Evolutionary conservation across 495 filamentous ascomycete genomes (phyloP), one percentile per base, ranked within the genome.

Genomic region (Trichoderma asperelloides): DNA sequence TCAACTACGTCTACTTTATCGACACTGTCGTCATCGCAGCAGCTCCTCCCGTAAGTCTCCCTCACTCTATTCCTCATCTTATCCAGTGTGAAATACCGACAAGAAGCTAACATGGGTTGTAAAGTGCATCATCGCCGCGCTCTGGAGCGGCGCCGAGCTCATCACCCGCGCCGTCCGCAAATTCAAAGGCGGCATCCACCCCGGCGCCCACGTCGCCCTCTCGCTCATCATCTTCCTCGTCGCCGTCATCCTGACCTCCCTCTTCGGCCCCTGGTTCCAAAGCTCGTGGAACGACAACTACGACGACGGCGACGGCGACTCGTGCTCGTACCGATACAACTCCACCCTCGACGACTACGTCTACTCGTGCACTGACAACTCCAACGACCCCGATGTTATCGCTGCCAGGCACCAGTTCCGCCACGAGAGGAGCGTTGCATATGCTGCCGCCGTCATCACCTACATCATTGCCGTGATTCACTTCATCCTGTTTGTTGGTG

Each of bases 401-500:
- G 39, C 45, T 12, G 16, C 47, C 37, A n/a, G 3, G 66, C 63
- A 6, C 40, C 55, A 11, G 21, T 69, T 43, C 65, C 27, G 65
- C 27, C 43, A 4, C 64, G 68, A 28, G 47, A 69, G 55, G 60
- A 69, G 39, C 33, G 57, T 63, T 11, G 49, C 75, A 45, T 63
- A 77, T 40, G 74, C 21, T 0, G 64, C 41, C 30, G 40, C 64
- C 40, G 23, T 65, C 21, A 49, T 45, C 65, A 70, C 69, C 2
- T 60, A 60, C 41, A 21, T 69, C 21, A 40, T 70, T 11, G 63
- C 72, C 13, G 30, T 75, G 27, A 68, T 70, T 30, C 73, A 80
- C 66, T 78, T 83, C 68, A 64, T 76, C 45, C 73, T 83, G 7
- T 81, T 83, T 66, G 69, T 78, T 15, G 64, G 77, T n/a, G 77